Evolutionary conservation across 129 eudicot species (phyloP).

Genomic region (Pulicaria dysenterica): DNA sequence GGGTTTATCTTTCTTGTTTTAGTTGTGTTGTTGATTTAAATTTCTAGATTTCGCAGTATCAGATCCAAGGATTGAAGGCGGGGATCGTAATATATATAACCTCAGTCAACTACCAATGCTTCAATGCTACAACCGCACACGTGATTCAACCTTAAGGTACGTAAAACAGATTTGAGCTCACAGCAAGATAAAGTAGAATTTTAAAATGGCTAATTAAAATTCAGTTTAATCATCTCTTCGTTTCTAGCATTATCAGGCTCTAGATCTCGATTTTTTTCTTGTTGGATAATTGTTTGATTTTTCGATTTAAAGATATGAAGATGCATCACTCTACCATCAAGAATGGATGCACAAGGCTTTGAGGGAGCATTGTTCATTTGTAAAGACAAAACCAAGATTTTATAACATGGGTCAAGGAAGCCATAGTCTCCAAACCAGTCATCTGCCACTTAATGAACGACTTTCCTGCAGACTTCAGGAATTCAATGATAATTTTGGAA

Average conservation of each 20-base stretch:
- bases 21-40: constrained; percentile 11
- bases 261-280: constrained; percentile 21
- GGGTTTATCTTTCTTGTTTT: constrained; percentile 25
- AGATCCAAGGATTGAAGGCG: constrained; percentile 62
- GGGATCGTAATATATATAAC: constrained; percentile 69
- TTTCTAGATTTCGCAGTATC: constrained; percentile 17
- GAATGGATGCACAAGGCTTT: constrained; percentile 47
- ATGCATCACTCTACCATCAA: constrained; percentile 39
- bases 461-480: constrained; percentile 24
- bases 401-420: constrained; percentile 39
- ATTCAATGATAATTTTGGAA: constrained; percentile 23
- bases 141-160: constrained; percentile 52
- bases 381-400: constrained; percentile 47
- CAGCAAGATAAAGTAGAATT: background rate
- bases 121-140: constrained; percentile 61
- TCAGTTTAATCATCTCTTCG: background rate
- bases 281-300: background rate
- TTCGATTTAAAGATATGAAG: constrained; percentile 45
- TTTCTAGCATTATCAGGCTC: constrained; percentile 13
- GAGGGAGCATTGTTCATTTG: constrained; percentile 28
- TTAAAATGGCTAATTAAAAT: constrained; percentile 11
- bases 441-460: constrained; percentile 33
- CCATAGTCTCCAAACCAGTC: constrained; percentile 24
- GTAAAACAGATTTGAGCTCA: constrained; percentile 32
- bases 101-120: constrained; percentile 80